phyloP scores from a whole-genome alignment of 495 filamentous ascomycete species.

The Lasiosphaeris hirsuta region DNA sequence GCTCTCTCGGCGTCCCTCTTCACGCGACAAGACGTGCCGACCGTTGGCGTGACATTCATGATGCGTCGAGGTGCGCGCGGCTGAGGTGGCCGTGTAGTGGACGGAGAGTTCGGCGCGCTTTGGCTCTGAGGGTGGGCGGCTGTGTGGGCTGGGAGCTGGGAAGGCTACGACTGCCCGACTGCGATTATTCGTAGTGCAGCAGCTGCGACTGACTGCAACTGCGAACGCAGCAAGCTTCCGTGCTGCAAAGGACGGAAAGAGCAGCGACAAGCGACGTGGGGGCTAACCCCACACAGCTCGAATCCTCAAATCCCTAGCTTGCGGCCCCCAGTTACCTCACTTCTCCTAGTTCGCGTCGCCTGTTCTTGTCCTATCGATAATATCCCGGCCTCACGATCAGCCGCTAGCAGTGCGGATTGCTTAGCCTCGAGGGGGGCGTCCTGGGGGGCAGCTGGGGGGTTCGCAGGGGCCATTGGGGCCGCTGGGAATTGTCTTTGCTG shows the following conservation, averaged over 20 bases:
- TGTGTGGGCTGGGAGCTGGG: too few relatives aligned
- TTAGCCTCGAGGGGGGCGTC: not conserved
- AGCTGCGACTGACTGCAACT: not conserved
- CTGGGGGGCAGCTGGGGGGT: not conserved
- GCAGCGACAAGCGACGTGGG: slow-evolving; percentile 16
- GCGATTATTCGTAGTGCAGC: not conserved
- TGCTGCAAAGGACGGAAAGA: slow-evolving; percentile 9
- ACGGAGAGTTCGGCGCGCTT: too few relatives aligned
- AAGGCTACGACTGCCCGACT: not conserved
- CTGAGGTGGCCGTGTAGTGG: too few relatives aligned
- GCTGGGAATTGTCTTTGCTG: not conserved
- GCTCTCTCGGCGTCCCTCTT: not conserved
- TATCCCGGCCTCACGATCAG: slow-evolving; percentile 2
- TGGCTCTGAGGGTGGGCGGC: too few relatives aligned
- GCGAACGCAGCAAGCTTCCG: not conserved
- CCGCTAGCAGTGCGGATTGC: slow-evolving; percentile 4
- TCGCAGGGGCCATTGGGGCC: not conserved
- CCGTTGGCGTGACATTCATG: not conserved
- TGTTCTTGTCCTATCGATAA: slow-evolving; percentile 7
- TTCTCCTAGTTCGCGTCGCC: not conserved
- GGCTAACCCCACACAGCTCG: slow-evolving; percentile 12
- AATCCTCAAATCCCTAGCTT: not conserved
- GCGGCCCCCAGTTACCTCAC: not conserved
- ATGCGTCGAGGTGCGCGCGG: too few relatives aligned
- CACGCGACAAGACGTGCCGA: not conserved